These are phyloP conservation scores for Echinosophora koreensis DNA, from an alignment of 306 rosid genomes.

Conservation along the genomic window DNA sequence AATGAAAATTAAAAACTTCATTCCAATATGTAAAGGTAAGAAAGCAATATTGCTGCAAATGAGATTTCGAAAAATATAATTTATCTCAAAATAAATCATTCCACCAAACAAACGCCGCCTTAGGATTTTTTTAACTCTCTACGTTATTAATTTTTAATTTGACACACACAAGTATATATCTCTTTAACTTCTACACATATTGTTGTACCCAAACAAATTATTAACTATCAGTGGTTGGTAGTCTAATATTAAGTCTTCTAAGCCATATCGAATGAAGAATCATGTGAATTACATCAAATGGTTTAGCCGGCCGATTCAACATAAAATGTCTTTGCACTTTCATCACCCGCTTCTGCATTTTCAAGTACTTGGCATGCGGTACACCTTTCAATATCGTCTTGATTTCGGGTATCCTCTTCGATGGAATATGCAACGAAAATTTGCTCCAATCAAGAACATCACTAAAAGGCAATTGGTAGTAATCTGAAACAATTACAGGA, in stretches of 20 bases:
- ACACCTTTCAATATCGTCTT: constrained; percentile 59
- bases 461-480: constrained; percentile 63
- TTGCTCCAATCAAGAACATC: constrained; percentile 79
- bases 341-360: constrained; percentile 54
- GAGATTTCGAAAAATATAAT: too few relatives aligned
- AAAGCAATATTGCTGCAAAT: too few relatives aligned
- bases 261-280: constrained; percentile 86
- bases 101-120: too few relatives aligned
- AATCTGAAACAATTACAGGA: constrained; percentile 71
- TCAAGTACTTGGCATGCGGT: constrained; percentile 51
- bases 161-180: too few relatives aligned
- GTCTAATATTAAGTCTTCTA: constrained; percentile 63
- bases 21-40: too few relatives aligned
- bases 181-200: background rate
- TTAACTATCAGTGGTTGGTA: constrained; percentile 5
- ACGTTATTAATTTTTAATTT: too few relatives aligned
- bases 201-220: background rate
- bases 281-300: constrained; percentile 72
- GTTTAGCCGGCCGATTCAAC: constrained; percentile 64
- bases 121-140: too few relatives aligned
- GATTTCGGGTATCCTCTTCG: constrained; percentile 58
- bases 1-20: too few relatives aligned
- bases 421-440: constrained; percentile 62
- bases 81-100: too few relatives aligned
- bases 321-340: constrained; percentile 68